These are phyloP conservation scores for Ceriops decandra DNA, from an alignment of 345 rosid genomes.

Conservation along the genomic window DNA sequence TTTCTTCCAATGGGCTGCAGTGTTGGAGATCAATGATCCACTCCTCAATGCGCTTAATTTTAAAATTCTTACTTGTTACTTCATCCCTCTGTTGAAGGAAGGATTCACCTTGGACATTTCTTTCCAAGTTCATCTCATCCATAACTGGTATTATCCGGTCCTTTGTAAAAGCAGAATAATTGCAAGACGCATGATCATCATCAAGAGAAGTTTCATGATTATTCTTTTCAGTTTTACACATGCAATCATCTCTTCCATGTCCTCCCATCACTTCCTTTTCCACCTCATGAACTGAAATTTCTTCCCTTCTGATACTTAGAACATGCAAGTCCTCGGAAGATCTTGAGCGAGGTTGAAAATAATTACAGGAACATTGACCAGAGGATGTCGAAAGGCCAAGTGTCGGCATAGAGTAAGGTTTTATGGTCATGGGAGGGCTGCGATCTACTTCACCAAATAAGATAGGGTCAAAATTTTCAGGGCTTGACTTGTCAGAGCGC, in stretches of 20 bases:
- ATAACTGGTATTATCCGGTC: slow-evolving; percentile 68
- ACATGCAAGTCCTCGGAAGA: slow-evolving; percentile 57
- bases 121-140: slow-evolving; percentile 41
- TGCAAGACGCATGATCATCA: slow-evolving; percentile 46
- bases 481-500: slow-evolving; percentile 44
- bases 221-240: slow-evolving; percentile 27
- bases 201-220: slow-evolving; percentile 38
- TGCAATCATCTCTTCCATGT: slow-evolving; percentile 31
- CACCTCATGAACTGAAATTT: slow-evolving; percentile 33
- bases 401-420: slow-evolving; percentile 58
- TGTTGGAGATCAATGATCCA: slow-evolving; percentile 86
- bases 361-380: slow-evolving; percentile 27
- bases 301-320: slow-evolving; percentile 35
- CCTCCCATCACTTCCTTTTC: slow-evolving; percentile 26
- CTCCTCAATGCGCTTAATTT: slow-evolving; percentile 67
- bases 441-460: slow-evolving; percentile 37
- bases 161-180: slow-evolving; percentile 52
- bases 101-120: slow-evolving; percentile 42
- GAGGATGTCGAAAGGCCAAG: slow-evolving; percentile 32
- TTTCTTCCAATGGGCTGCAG: slow-evolving; percentile 51
- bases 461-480: slow-evolving; percentile 39
- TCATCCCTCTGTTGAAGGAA: slow-evolving; percentile 38
- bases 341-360: slow-evolving; percentile 41
- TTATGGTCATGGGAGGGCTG: slow-evolving; percentile 35
- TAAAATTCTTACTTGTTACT: slow-evolving; percentile 55